Evolutionary conservation across 2,329 filamentous ascomycete genomes (phyloP), one percentile per base, ranked within the genome.

Genomic region (Hymenotorrendiella dingleyae): DNA sequence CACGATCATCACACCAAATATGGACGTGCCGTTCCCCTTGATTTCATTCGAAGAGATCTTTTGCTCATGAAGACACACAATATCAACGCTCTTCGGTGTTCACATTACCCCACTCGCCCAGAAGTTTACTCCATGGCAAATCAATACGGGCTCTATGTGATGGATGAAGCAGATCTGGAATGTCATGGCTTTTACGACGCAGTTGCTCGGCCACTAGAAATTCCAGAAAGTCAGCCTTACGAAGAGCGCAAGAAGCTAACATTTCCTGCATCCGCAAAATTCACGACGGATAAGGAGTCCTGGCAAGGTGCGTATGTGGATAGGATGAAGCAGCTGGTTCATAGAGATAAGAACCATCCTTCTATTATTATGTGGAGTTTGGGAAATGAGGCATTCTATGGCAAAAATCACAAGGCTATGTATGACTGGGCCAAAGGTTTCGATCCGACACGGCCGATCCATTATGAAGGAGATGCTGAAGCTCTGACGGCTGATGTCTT

Each of bases 41-140:
- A 72, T 0, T 73, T 68, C 48, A 70, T 70, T 5, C 67, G 68
- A 32, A 58, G 64, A 17, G 74, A 78, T 48, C 61, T 78, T 4
- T 44, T 73, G 7, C 59, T 69, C 3, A 78, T 78, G 73, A 71
- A 73, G 56, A 56, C 64, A 36, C 59, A 74, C 61, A 83, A 84
- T 49, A 73, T 86, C 64, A 87, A 87, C 48, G 78, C 81, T 2
- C 71, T 87, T 8, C 75, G 83, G 1, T 82, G 78, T 0, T 81
- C 72, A 0, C 83, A 87, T 56, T 78, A 87, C 36, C 73, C 77
- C 8, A 80, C 78, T 22, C 76, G 84, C 44, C 67, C 72, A 1
- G 64, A 70, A 7, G 57, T 84, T 0, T 82, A 81, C 46, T 76
- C 80, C 23, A 64, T 84, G 0, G 72, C 76, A 0, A 78, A 84